phyloP scores from a whole-genome alignment of 2,329 filamentous ascomycete species.

The Fonsecaea nubica region DNA sequence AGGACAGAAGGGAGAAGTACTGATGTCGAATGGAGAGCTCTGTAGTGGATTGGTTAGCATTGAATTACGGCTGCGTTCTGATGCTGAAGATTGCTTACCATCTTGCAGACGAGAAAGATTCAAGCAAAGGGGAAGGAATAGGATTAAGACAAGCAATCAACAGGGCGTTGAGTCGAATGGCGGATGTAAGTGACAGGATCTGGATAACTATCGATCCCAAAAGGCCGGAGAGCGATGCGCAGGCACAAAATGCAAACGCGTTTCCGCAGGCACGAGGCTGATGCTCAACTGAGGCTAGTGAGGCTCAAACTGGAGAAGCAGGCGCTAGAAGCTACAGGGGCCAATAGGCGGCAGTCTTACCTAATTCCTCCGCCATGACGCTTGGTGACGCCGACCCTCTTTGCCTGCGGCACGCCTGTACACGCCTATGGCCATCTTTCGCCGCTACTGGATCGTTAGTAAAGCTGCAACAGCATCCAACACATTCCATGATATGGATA shows the following conservation, averaged over 20 bases:
- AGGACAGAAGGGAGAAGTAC: constrained; percentile 61
- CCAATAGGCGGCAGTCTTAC: constrained; percentile 26
- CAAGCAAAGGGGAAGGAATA: constrained; percentile 44
- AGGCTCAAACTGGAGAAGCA: constrained; percentile 21
- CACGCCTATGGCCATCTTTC: constrained; percentile 34
- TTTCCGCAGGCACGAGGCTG: constrained; percentile 10
- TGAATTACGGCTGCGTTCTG: constrained; percentile 30
- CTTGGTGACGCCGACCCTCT: constrained; percentile 9
- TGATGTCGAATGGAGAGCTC: constrained; percentile 95
- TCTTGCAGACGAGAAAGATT: constrained; percentile 36
- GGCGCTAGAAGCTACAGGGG: constrained; percentile 1
- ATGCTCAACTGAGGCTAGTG: neutral
- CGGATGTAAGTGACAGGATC: constrained; percentile 1
- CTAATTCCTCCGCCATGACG: constrained; percentile 32
- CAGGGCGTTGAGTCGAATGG: constrained; percentile 1
- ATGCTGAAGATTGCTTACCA: constrained; percentile 27
- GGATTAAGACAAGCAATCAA: constrained; percentile 27
- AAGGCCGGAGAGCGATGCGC: constrained; percentile 13
- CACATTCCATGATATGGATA: neutral
- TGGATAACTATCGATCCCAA: neutral
- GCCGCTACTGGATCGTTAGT: constrained; percentile 13
- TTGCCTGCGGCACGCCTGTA: constrained; percentile 7
- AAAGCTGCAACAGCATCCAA: neutral
- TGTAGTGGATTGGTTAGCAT: constrained; percentile 50
- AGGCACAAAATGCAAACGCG: constrained; percentile 35